A percentile compares a stretch with the other conserved stretches of the same genome.
These are phyloP conservation scores for Hymenoscyphus fraxineus DNA, from an alignment of 2,329 filamentous ascomycete genomes.

Conservation along the genomic window DNA sequence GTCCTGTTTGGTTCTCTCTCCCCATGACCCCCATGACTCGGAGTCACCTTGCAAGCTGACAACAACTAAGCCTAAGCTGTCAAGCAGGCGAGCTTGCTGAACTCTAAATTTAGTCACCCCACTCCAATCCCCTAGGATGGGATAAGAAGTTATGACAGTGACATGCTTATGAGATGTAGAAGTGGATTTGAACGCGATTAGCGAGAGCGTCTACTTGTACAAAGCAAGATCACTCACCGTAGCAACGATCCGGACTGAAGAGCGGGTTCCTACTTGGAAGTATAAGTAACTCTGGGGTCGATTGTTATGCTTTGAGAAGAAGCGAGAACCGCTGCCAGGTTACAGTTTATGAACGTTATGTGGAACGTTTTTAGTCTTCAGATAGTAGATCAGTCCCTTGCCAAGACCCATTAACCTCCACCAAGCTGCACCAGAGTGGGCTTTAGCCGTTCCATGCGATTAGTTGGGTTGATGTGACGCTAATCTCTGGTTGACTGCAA, in stretches of 20 bases:
- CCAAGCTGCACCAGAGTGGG: too few relatives aligned
- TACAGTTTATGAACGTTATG: not conserved
- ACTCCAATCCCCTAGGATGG: too few relatives aligned
- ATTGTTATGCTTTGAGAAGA: conserved; percentile 1
- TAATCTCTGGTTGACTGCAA: not conserved
- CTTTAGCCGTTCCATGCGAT: not conserved
- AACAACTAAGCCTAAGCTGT: not conserved
- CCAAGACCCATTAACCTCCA: too few relatives aligned
- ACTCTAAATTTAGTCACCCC: not conserved
- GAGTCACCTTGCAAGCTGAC: not conserved
- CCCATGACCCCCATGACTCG: not conserved
- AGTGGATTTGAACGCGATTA: not conserved
- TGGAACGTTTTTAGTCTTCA: too few relatives aligned
- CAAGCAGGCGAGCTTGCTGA: not conserved
- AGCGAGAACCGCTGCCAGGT: not conserved
- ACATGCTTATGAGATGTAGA: not conserved
- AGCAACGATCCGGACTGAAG: not conserved
- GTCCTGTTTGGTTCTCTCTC: not conserved
- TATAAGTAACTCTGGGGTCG: not conserved
- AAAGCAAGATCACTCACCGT: not conserved
- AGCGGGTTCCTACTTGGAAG: too few relatives aligned
- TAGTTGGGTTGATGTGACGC: not conserved
- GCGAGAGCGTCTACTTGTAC: not conserved
- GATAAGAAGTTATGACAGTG: too few relatives aligned
- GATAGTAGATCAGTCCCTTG: too few relatives aligned